Percentiles rank a stretch among this genome's conserved stretches.
phyloP scores from a whole-genome alignment of 2,329 filamentous ascomycete species.

The Intubia oerlemansii region DNA sequence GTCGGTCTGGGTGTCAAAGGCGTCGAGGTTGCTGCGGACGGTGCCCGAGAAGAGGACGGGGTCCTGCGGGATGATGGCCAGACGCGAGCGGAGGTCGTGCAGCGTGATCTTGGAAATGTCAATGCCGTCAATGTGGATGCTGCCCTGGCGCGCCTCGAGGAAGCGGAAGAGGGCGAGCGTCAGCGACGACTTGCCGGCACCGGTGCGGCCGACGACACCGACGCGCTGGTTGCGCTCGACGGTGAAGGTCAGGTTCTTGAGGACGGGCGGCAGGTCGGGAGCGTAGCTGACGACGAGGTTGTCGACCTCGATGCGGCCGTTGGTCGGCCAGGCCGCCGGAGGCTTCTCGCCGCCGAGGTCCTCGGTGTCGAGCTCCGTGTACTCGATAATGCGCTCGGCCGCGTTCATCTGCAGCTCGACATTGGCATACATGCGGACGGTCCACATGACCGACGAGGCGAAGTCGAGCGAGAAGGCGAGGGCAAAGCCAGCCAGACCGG shows the following conservation, averaged over 20 bases:
- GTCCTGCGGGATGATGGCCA: slow-evolving; percentile 66
- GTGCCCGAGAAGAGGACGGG: slow-evolving; percentile 68
- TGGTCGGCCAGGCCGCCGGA: slow-evolving; percentile 53
- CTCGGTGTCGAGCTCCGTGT: slow-evolving; percentile 47
- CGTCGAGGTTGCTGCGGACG: slow-evolving; percentile 54
- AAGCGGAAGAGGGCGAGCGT: slow-evolving; percentile 62
- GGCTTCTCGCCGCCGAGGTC: slow-evolving; percentile 36
- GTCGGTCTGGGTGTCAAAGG: slow-evolving; percentile 50
- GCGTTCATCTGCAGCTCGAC: slow-evolving; percentile 64
- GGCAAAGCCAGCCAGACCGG: slow-evolving; percentile 54
- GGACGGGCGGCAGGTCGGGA: slow-evolving; percentile 44
- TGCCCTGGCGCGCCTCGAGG: slow-evolving; percentile 44
- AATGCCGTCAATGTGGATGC: slow-evolving; percentile 48
- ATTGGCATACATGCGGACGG: slow-evolving; percentile 44
- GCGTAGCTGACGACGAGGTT: slow-evolving; percentile 55
- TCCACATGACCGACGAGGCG: slow-evolving; percentile 39
- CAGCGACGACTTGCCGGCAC: slow-evolving; percentile 57
- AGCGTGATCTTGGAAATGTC: slow-evolving; percentile 55
- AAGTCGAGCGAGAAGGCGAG: slow-evolving; percentile 55
- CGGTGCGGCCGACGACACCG: slow-evolving; percentile 60
- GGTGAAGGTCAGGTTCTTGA: slow-evolving; percentile 46
- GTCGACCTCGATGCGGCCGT: slow-evolving; percentile 51
- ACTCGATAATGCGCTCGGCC: slow-evolving; percentile 56
- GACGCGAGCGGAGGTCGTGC: slow-evolving; percentile 45
- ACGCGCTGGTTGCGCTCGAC: slow-evolving; percentile 47